Conservation (phyloP, 2,329 filamentous ascomycete species). For the Trichoderma afroharzianum region DNA sequence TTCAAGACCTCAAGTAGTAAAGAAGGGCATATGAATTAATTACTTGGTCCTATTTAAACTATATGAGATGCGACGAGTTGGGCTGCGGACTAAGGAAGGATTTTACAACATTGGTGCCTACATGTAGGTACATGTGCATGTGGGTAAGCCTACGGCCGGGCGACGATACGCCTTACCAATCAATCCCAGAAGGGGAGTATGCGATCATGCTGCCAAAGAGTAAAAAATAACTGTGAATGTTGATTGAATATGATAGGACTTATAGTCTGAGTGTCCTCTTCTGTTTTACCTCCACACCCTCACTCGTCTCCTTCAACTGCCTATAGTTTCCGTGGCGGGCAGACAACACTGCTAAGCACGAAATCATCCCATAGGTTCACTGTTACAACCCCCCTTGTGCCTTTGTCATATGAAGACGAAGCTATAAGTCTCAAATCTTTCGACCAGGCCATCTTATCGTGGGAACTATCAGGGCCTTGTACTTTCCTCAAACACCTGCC, state of each 20-base stretch:
- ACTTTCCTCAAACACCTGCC: background rate
- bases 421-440: background rate
- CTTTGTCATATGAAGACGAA: background rate
- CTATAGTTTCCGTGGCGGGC: background rate
- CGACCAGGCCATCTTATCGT: background rate
- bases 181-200: background rate
- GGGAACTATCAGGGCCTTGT: background rate
- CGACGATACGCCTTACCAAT: background rate
- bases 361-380: background rate
- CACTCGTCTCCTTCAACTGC: background rate
- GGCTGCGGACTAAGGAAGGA: too few relatives aligned
- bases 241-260: background rate
- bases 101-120: background rate
- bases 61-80: too few relatives aligned
- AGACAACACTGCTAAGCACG: background rate
- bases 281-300: background rate
- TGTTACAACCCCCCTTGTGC: rapidly evolving
- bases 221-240: background rate
- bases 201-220: background rate
- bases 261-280: background rate
- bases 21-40: too few relatives aligned
- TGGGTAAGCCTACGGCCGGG: too few relatives aligned
- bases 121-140: too few relatives aligned
- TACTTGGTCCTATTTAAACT: too few relatives aligned
- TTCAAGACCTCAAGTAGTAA: too few relatives aligned